Conservation (phyloP, 441 rosid genomes). For the Manihot esculenta region DNA sequence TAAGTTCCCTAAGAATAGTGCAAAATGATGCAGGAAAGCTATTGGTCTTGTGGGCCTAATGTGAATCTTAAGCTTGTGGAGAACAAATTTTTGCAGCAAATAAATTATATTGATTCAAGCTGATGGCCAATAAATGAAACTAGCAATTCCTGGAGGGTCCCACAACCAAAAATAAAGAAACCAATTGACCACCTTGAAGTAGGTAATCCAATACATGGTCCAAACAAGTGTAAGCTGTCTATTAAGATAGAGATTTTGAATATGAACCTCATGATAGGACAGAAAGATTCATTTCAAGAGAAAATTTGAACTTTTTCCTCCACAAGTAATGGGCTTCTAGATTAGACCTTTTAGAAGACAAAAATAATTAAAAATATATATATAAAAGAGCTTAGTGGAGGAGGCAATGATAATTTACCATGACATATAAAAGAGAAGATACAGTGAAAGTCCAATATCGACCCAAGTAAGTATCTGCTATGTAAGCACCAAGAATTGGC, state of each 20-base stretch:
- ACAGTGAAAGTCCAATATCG: conserved; percentile 90
- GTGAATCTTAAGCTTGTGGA: conserved; percentile 15
- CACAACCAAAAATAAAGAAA: conserved; percentile 20
- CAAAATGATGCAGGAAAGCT: conserved; percentile 13
- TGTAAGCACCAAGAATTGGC: conserved; percentile 81
- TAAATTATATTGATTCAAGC: neutral
- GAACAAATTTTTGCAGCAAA: neutral
- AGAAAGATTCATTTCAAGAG: neutral
- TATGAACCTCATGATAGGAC: neutral
- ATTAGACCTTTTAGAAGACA: conserved; percentile 5
- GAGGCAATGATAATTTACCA: conserved; percentile 35
- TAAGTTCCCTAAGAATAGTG: neutral
- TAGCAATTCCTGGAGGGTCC: conserved; percentile 26
- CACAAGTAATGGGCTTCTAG: neutral
- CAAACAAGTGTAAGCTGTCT: conserved; percentile 26
- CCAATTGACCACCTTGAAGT: conserved; percentile 19
- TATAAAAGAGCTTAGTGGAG: no score
- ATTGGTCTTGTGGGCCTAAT: conserved; percentile 11
- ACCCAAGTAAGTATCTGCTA: conserved; percentile 84
- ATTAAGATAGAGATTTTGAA: conserved; percentile 10
- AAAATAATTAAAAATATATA: conserved; percentile 5
- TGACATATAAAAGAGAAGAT: conserved; percentile 72
- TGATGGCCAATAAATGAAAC: conserved; percentile 2
- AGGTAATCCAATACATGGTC: conserved; percentile 25
- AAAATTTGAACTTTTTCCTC: no score